Evolutionary conservation across 768 basidiomycete species (phyloP).

Genomic region (Lentinula lateritia): DNA sequence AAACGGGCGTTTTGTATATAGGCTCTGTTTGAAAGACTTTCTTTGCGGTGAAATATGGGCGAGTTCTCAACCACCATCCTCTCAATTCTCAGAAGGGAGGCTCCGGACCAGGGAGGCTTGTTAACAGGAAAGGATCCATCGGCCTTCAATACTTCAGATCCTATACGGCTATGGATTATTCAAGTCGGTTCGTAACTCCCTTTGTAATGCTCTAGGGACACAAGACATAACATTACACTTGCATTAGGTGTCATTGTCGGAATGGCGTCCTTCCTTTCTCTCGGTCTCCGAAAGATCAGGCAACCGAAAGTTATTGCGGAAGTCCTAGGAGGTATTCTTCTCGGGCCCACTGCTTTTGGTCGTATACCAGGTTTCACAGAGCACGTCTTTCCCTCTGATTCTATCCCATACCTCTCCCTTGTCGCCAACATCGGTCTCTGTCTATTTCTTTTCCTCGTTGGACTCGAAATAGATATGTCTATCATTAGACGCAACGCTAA

Average conservation of each 20-base stretch:
- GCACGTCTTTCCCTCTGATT: conserved; percentile 73
- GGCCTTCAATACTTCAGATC: conserved; percentile 57
- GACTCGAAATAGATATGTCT: conserved; percentile 80
- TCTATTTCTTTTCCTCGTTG: conserved; percentile 89
- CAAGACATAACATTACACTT: conserved; percentile 30
- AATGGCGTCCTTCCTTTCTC: conserved; percentile 71
- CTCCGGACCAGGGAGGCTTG: conserved; percentile 56
- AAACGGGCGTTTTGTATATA: neutral
- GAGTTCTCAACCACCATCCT: neutral
- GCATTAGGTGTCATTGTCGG: conserved; percentile 58
- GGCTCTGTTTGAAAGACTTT: neutral
- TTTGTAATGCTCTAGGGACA: neutral
- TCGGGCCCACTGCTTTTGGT: conserved; percentile 61
- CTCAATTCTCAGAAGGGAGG: neutral
- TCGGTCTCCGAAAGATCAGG: conserved; percentile 63
- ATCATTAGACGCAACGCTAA: conserved; percentile 77
- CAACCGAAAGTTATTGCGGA: conserved; percentile 56
- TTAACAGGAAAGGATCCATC: conserved; percentile 73
- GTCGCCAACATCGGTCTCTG: conserved; percentile 86
- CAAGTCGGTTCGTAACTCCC: conserved; percentile 55
- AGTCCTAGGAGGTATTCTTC: conserved; percentile 84
- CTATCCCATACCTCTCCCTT: conserved; percentile 74
- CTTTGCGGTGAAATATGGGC: neutral
- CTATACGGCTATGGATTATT: conserved; percentile 72
- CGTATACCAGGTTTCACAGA: conserved; percentile 86